Conservation (phyloP, 371 early-diverging fungal species). For the Lichtheimia corymbifera region DNA sequence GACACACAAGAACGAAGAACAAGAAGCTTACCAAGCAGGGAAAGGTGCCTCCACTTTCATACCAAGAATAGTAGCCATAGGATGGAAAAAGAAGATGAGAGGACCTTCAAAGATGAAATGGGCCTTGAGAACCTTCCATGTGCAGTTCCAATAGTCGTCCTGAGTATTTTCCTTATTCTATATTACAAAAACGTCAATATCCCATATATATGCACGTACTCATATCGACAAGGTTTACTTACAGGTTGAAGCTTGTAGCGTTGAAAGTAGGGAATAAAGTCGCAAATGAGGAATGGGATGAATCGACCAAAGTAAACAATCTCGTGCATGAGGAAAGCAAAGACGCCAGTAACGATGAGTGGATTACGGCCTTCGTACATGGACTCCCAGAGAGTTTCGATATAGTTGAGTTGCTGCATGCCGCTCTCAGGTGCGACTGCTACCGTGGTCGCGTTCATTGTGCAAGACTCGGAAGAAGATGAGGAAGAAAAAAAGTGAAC, state of each 20-base stretch:
- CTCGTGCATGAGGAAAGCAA: conserved; percentile 76
- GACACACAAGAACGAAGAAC: not conserved
- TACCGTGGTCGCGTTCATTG: conserved; percentile 12
- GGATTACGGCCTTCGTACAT: conserved; percentile 73
- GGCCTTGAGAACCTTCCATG: conserved; percentile 65
- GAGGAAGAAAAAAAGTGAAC: not conserved
- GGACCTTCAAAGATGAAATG: conserved; percentile 85
- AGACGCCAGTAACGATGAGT: conserved; percentile 63
- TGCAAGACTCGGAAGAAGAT: not conserved
- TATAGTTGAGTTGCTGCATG: conserved; percentile 18
- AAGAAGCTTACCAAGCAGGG: conserved; percentile 68
- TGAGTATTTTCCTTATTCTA: conserved; percentile 70
- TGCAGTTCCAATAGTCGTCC: conserved; percentile 75
- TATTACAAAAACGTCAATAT: not conserved
- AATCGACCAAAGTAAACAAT: conserved; percentile 79
- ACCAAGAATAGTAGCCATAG: conserved; percentile 77
- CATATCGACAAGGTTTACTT: conserved; percentile 16
- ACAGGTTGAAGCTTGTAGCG: conserved; percentile 29
- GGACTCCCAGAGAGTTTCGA: conserved; percentile 52
- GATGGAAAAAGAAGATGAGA: conserved; percentile 85
- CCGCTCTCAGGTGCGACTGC: conserved; percentile 1
- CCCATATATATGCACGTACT: not conserved
- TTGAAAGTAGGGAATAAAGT: conserved; percentile 29
- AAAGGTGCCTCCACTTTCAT: conserved; percentile 85
- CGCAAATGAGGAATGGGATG: conserved; percentile 70